phyloP scores from a whole-genome alignment of 2,329 filamentous ascomycete genomes.

The Rosellinia necatrix region DNA sequence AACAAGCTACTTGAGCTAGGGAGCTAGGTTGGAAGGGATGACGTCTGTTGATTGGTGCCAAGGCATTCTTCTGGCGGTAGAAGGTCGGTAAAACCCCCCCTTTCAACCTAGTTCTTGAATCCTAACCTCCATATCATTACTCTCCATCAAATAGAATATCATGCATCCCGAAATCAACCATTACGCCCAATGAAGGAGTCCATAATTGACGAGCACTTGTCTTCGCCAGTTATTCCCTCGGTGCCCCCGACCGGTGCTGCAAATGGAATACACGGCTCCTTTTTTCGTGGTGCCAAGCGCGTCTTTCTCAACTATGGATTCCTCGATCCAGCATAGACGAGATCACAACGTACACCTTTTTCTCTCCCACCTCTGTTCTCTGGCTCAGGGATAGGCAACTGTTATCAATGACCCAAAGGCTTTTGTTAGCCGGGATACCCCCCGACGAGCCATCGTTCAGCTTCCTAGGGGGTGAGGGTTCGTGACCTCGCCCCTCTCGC shows the following conservation, averaged over 20 bases:
- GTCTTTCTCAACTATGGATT: conserved; percentile 4
- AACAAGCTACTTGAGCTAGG: too few species aligned
- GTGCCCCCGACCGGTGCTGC: neutral
- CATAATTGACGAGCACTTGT: too few species aligned
- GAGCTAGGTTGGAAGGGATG: too few species aligned
- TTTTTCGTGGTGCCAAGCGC: neutral
- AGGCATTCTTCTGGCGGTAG: conserved; percentile 9
- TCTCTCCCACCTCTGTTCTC: neutral
- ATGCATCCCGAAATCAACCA: neutral
- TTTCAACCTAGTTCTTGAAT: conserved; percentile 13
- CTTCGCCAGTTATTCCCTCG: neutral
- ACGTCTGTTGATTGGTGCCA: conserved; percentile 18
- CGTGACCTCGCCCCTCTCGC: neutral
- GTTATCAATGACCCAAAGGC: conserved; percentile 15
- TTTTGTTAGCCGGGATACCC: conserved; percentile 9
- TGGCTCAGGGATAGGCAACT: conserved; percentile 16
- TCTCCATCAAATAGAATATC: neutral
- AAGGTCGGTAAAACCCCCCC: conserved; percentile 21
- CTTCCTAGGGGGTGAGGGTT: neutral
- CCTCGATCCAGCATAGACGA: conserved; percentile 13
- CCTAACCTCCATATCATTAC: neutral
- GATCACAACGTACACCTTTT: conserved; percentile 2
- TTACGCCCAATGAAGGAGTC: neutral
- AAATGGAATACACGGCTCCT: neutral
- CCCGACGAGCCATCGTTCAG: neutral